Percentiles rank a stretch among this genome's conserved stretches.
phyloP scores from a whole-genome alignment of 345 rosid species.

The Populus davidiana region DNA sequence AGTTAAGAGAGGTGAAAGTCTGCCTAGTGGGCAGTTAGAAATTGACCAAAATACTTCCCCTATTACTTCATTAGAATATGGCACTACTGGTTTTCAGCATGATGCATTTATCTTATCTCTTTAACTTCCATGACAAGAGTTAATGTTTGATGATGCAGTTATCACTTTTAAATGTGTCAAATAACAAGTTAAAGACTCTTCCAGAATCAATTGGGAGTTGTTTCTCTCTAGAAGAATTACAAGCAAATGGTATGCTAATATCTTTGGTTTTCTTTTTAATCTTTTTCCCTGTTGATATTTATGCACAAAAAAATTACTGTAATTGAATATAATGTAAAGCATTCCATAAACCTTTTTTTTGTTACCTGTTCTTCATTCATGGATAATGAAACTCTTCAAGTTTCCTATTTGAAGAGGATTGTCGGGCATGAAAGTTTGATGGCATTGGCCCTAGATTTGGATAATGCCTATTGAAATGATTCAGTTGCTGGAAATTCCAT shows the following conservation, averaged over 20 bases:
- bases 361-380: neutral
- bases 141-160: conserved; percentile 54
- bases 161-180: conserved; percentile 78
- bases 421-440: neutral
- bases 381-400: neutral
- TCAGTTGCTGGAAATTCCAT: neutral
- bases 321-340: neutral
- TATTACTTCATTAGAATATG: neutral
- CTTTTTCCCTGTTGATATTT: neutral
- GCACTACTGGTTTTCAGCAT: neutral
- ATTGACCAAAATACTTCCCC: neutral
- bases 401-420: neutral
- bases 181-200: conserved; percentile 76
- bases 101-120: conserved; percentile 2
- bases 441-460: neutral
- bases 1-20: neutral
- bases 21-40: neutral
- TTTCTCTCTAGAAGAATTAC: conserved; percentile 86
- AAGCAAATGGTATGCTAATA: conserved; percentile 66
- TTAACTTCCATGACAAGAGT: conserved; percentile 13
- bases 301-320: neutral
- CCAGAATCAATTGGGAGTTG: conserved; percentile 98
- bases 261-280: neutral
- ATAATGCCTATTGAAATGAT: neutral
- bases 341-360: neutral